Percentiles rank a stretch among this genome's conserved stretches.
Conservation (phyloP, 352 stramenopile genomes). For the Phytophthora litchii region DNA sequence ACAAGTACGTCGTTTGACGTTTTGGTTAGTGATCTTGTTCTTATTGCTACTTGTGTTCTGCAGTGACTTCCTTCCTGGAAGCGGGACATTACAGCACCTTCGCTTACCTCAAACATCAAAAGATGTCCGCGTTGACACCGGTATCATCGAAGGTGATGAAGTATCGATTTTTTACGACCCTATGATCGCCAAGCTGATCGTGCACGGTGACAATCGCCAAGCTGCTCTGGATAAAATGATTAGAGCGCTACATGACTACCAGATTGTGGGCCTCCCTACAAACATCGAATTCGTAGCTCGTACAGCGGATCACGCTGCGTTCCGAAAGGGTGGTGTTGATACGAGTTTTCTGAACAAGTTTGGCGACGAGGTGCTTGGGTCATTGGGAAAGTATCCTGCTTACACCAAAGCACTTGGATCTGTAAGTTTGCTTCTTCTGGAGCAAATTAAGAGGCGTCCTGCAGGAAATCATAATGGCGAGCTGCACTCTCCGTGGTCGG, state of each 20-base stretch:
- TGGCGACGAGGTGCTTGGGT: constrained; percentile 80
- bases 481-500: constrained; percentile 63
- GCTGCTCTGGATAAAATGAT: constrained; percentile 87
- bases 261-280: constrained; percentile 92
- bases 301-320: constrained; percentile 87
- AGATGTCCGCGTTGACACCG: constrained; percentile 89
- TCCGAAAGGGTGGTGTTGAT: constrained; percentile 90
- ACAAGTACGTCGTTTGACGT: constrained; percentile 57
- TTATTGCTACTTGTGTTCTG: constrained; percentile 10
- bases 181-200: constrained; percentile 95
- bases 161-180: constrained; percentile 95
- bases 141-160: constrained; percentile 88
- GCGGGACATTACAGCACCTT: constrained; percentile 85
- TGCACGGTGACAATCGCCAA: constrained; percentile 86
- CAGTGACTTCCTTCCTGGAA: constrained; percentile 91
- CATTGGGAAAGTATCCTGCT: constrained; percentile 50
- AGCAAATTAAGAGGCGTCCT: constrained; percentile 49
- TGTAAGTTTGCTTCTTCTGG: constrained; percentile 73
- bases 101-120: constrained; percentile 72
- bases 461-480: constrained; percentile 48
- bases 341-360: constrained; percentile 95
- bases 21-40: constrained; percentile 10
- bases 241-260: constrained; percentile 89
- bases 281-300: constrained; percentile 95
- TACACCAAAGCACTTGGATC: constrained; percentile 80